Percentiles rank a stretch among this genome's conserved stretches.
These are phyloP conservation scores for Nothomitra cinnamomea DNA, from an alignment of 2,329 filamentous ascomycete species.

Conservation along the genomic window DNA sequence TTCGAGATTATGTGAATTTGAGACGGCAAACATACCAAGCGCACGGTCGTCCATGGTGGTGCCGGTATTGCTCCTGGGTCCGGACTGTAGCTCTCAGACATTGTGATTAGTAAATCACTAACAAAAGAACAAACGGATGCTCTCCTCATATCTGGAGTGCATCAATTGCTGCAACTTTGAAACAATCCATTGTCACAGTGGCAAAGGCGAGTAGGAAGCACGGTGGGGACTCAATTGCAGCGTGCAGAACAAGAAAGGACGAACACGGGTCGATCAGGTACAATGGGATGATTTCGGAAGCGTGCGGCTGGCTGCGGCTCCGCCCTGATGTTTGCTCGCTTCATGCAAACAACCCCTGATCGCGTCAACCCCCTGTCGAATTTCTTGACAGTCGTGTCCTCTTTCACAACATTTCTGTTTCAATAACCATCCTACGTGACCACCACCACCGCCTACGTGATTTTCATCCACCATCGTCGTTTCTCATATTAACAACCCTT, in stretches of 20 bases:
- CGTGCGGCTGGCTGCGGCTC: no score
- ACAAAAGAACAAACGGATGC: no score
- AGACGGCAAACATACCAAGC: slow-evolving; percentile 8
- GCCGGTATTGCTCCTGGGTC: slow-evolving; percentile 7
- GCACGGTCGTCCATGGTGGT: slow-evolving; percentile 11
- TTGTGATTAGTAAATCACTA: background rate
- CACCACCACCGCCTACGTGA: background rate
- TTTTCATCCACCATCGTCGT: background rate
- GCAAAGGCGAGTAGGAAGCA: no score
- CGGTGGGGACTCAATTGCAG: no score
- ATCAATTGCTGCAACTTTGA: no score
- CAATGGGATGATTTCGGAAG: no score
- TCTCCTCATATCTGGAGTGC: no score
- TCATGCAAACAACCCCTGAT: background rate
- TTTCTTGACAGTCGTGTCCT: slow-evolving; percentile 2
- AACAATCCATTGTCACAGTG: no score
- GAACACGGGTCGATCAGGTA: no score
- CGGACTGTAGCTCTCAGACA: slow-evolving; percentile 10
- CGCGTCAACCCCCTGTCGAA: background rate
- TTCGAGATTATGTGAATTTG: background rate
- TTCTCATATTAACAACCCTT: background rate
- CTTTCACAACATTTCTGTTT: background rate
- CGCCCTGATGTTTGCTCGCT: slow-evolving; percentile 2
- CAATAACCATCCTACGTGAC: background rate
- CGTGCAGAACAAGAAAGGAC: no score